These are phyloP conservation scores for Raphanus sativus DNA, from an alignment of 345 rosid genomes.

Conservation along the genomic window DNA sequence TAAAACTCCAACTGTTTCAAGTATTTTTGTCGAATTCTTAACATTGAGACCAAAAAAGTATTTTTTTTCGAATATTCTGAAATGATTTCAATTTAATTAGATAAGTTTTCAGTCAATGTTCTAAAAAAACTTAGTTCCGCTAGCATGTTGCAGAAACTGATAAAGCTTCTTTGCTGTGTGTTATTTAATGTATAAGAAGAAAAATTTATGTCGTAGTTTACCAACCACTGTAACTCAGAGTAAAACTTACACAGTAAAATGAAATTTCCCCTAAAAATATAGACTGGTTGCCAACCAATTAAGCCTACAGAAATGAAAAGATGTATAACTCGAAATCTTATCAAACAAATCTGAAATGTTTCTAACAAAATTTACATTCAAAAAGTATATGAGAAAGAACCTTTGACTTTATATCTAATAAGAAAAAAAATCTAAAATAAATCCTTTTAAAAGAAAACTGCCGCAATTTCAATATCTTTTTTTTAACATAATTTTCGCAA, in stretches of 20 bases:
- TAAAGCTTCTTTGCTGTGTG: neutral
- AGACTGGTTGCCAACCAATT: neutral
- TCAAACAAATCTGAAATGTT: neutral
- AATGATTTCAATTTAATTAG: neutral
- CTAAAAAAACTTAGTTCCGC: neutral
- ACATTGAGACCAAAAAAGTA: too few relatives aligned
- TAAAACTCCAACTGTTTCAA: neutral
- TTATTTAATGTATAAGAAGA: neutral
- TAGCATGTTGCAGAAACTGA: neutral
- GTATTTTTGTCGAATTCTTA: neutral
- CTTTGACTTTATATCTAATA: neutral
- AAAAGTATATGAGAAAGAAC: neutral
- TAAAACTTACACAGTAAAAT: neutral
- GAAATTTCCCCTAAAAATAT: neutral
- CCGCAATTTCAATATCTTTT: neutral
- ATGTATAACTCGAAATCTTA: neutral
- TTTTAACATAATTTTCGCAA: neutral
- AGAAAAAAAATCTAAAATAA: conserved; percentile 3
- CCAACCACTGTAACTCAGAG: conserved; percentile 1
- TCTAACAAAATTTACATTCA: neutral
- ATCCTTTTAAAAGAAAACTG: conserved; percentile 1
- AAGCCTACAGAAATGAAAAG: neutral
- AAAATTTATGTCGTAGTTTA: neutral
- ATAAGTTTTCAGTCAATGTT: neutral
- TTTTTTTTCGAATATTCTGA: neutral